phyloP scores from a whole-genome alignment of 345 rosid genomes.

The Isatis tinctoria region DNA sequence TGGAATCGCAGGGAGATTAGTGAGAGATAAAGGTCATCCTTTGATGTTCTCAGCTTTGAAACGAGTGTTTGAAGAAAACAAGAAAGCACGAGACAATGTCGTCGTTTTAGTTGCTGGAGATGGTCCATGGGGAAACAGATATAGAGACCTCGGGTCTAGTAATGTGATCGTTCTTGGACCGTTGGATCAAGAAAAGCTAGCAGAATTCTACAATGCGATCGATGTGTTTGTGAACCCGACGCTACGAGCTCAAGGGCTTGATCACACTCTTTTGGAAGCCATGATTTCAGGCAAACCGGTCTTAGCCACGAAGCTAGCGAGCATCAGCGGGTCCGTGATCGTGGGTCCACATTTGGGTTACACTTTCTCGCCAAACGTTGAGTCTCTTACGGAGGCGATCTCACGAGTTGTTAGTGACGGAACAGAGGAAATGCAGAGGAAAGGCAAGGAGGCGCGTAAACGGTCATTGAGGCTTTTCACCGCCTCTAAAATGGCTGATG shows the following conservation, averaged over 20 bases:
- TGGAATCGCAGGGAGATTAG: constrained; percentile 90
- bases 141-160: constrained; percentile 55
- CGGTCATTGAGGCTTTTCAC: constrained; percentile 69
- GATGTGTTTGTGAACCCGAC: constrained; percentile 89
- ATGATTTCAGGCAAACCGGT: constrained; percentile 78
- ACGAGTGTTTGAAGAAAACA: constrained; percentile 55
- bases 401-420: constrained; percentile 55
- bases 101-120: constrained; percentile 79
- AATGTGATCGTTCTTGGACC: constrained; percentile 75
- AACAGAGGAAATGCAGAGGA: constrained; percentile 49
- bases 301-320: constrained; percentile 78
- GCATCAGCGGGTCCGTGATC: constrained; percentile 76
- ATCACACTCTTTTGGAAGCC: constrained; percentile 89
- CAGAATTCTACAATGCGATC: constrained; percentile 77
- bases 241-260: constrained; percentile 85
- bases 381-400: constrained; percentile 53
- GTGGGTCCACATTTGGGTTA: constrained; percentile 61
- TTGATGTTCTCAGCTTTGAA: constrained; percentile 70
- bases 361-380: constrained; percentile 64
- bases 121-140: constrained; percentile 93
- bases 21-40: constrained; percentile 86
- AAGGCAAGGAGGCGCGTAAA: constrained; percentile 61
- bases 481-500: constrained; percentile 84
- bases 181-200: constrained; percentile 60
- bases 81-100: constrained; percentile 38